Conservation (phyloP, 768 basidiomycete genomes). For the Suillus decipiens region DNA sequence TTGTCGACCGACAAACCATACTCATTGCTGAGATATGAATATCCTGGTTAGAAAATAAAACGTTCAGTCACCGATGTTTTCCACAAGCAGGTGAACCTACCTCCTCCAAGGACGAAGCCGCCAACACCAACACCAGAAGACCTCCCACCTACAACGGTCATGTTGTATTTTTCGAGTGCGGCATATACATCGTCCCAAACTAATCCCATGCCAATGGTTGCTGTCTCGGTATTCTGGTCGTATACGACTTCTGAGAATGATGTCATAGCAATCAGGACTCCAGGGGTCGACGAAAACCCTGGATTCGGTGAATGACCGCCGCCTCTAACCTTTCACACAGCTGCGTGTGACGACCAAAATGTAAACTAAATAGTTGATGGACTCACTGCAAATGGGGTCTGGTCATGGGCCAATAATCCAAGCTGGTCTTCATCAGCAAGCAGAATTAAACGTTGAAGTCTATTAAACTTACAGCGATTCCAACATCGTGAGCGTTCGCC, state of each 20-base stretch:
- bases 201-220: conserved; percentile 39
- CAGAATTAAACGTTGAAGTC: not conserved
- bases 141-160: conserved; percentile 61
- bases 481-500: conserved; percentile 52
- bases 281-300: conserved; percentile 60
- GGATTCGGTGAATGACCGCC: conserved; percentile 59
- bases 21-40: conserved; percentile 64
- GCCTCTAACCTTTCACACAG: conserved; percentile 52
- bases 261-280: conserved; percentile 59
- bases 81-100: conserved; percentile 20
- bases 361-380: not conserved
- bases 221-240: conserved; percentile 38
- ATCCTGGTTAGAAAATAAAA: conserved; percentile 37
- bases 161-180: conserved; percentile 47
- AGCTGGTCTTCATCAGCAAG: conserved; percentile 38
- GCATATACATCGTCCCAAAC: conserved; percentile 60
- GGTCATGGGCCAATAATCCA: conserved; percentile 42
- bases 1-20: conserved; percentile 59
- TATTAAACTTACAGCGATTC: conserved; percentile 39
- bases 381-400: conserved; percentile 56
- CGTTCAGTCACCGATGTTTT: not conserved
- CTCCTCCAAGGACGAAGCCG: conserved; percentile 60
- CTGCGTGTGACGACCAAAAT: conserved; percentile 3
- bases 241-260: conserved; percentile 49
- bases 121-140: conserved; percentile 59